Percentiles rank a stretch among this genome's conserved stretches.
These are phyloP conservation scores for Cenchrus americanus DNA, from an alignment of 176 grass and related monocot genomes.

Conservation along the genomic window DNA sequence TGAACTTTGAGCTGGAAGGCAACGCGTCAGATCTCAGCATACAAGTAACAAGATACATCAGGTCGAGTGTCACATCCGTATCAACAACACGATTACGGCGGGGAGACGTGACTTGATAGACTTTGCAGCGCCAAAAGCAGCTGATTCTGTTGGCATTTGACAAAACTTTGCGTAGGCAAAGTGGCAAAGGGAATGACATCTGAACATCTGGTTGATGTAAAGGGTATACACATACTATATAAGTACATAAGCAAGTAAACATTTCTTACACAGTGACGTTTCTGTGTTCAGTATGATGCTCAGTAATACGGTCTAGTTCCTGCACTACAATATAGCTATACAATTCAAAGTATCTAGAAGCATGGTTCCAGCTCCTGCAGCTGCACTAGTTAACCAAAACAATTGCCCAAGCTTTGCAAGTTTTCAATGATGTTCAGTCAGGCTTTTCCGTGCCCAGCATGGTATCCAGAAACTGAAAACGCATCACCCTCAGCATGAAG, in stretches of 20 bases:
- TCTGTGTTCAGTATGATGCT: background rate
- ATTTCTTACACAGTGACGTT: slow-evolving; percentile 6
- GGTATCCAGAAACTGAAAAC: background rate
- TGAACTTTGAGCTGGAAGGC: background rate
- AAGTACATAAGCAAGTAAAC: background rate
- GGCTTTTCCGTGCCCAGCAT: background rate
- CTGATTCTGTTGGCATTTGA: background rate
- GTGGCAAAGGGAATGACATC: background rate
- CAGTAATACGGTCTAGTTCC: background rate
- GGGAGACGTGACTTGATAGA: background rate
- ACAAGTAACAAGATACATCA: background rate
- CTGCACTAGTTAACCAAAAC: background rate
- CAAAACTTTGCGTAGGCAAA: background rate
- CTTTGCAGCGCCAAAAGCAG: background rate
- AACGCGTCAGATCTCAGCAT: background rate
- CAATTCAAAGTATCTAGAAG: background rate
- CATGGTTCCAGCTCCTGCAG: background rate
- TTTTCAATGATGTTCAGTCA: background rate
- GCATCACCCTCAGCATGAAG: background rate
- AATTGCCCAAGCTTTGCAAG: background rate
- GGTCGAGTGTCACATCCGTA: slow-evolving; percentile 11
- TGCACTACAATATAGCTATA: slow-evolving; percentile 9
- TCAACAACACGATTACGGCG: slow-evolving; percentile 15
- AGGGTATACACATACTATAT: background rate
- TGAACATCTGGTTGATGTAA: background rate